These are phyloP conservation scores for Noccaea bulbosa DNA, from an alignment of 345 rosid genomes.

Conservation along the genomic window DNA sequence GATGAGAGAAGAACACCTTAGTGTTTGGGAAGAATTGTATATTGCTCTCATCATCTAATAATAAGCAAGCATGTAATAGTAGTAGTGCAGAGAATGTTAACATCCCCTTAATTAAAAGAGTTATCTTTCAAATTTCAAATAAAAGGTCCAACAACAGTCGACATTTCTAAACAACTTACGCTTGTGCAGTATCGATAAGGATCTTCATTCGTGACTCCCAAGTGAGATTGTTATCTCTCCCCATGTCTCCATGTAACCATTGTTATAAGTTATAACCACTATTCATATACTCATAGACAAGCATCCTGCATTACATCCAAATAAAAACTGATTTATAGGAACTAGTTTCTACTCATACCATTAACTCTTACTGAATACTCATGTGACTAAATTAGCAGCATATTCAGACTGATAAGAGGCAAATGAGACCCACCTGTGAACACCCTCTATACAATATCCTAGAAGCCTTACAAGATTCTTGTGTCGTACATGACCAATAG, in stretches of 20 bases:
- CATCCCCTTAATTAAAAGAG: conserved; percentile 2
- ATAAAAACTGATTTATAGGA: not conserved
- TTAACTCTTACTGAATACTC: too few relatives aligned
- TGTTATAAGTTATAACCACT: conserved; percentile 90
- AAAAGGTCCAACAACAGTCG: conserved; percentile 18
- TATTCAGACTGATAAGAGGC: conserved; percentile 19
- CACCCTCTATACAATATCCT: conserved; percentile 94
- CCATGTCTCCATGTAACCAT: conserved; percentile 76
- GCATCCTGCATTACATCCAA: conserved; percentile 56
- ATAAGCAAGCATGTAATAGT: conserved; percentile 84
- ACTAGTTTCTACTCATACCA: conserved; percentile 1
- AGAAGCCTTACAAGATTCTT: conserved; percentile 93
- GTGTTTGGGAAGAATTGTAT: too few relatives aligned
- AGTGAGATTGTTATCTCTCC: conserved; percentile 57
- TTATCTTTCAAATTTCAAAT: not conserved
- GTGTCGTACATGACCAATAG: conserved; percentile 95
- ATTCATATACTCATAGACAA: conserved; percentile 84
- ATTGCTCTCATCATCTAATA: too few relatives aligned
- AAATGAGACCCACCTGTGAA: conserved; percentile 63
- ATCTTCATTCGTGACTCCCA: conserved; percentile 94
- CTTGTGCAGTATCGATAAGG: conserved; percentile 77
- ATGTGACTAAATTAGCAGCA: conserved; percentile 2
- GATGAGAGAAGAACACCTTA: too few relatives aligned
- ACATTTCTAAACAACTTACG: conserved; percentile 57
- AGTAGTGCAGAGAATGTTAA: conserved; percentile 4